Base-by-base conservation (phyloP, 352 stramenopile genomes). In the Saprolegnia diclina region DNA sequence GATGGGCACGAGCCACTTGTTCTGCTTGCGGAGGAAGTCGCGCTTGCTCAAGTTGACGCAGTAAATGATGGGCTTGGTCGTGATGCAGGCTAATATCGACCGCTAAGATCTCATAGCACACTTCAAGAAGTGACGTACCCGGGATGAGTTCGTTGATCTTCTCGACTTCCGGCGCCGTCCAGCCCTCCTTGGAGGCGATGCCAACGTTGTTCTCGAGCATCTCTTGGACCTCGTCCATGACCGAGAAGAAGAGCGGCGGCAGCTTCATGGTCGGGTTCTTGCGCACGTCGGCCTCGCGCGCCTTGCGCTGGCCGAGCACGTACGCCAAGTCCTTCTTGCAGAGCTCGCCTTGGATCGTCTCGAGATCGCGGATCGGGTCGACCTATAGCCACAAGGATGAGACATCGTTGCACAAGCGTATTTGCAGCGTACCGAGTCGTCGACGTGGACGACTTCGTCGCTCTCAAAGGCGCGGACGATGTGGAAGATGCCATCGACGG, bases 1-100 rank as follows among this genome's bases (percentile, higher is more conserved):
- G 68, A 98, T 96, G 63, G 94, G 93, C 19, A 87, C 81, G 21
- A 98, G 76, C 90, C 90, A 98, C 72, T 97, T 96, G 77, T 88
- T 94, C 37, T 79, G 81, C 74, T 98, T 97, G 45, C 85, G 77
- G 67, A 97, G 83, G 74, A 92, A 98, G 63, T 90, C 89, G 74
- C 94, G 94, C 74, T 96, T 86, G 19, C 75, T 91, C 32, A 98
- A 76, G 77, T 98, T 98, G 56, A 97, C 80, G 38, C 97, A 76
- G 79, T 98, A 98, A 59, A 98, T 92, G 73, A 96, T 83, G 46
- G 85, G 86, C 62, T 96, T 96, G 53, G 85, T 92, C 16, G 86
- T 96, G 55, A 85, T 83, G 64, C 82, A 83, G 19, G 63, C 63
- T 65, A 50, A 5, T 35, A 5, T 35, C 29, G 5, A 35, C 5